These are phyloP conservation scores for Phaseolus coccineus DNA, from an alignment of 331 rosid genomes.

Conservation along the genomic window DNA sequence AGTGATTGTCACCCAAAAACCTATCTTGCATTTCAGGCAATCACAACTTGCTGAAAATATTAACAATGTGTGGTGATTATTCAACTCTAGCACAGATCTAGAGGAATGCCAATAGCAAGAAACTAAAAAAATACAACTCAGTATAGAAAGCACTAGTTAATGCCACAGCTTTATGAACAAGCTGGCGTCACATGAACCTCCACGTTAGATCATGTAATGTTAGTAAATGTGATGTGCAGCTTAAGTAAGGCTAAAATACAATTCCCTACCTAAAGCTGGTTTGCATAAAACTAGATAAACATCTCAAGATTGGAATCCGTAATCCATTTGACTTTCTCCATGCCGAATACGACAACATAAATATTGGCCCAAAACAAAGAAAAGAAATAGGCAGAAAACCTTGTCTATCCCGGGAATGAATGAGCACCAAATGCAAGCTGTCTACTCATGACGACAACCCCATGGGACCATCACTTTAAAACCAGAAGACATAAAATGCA, in stretches of 20 bases:
- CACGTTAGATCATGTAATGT: constrained; percentile 1
- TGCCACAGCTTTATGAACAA: neutral
- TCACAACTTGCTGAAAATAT: constrained; percentile 14
- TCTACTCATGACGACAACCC: constrained; percentile 25
- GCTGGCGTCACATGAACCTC: constrained; percentile 35
- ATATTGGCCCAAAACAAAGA: constrained; percentile 7
- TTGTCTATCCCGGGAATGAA: constrained; percentile 13
- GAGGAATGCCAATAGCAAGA: constrained; percentile 35
- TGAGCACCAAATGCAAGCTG: constrained; percentile 37
- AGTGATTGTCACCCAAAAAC: constrained; percentile 27
- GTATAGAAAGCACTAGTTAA: constrained; percentile 7
- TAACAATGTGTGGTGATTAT: neutral
- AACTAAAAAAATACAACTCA: constrained; percentile 34
- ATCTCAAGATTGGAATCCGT: constrained; percentile 3
- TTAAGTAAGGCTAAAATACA: constrained; percentile 37
- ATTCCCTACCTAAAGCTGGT: neutral
- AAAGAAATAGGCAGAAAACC: constrained; percentile 7
- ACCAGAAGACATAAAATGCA: neutral
- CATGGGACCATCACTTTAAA: constrained; percentile 37
- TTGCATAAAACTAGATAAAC: neutral
- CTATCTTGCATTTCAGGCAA: constrained; percentile 32
- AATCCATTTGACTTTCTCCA: constrained; percentile 11
- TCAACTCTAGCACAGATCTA: constrained; percentile 39
- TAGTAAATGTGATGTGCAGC: constrained; percentile 37
- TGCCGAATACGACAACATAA: constrained; percentile 9